Conservation (phyloP, 208 protist genomes). For the Blastocrithidia nonstop region DNA sequence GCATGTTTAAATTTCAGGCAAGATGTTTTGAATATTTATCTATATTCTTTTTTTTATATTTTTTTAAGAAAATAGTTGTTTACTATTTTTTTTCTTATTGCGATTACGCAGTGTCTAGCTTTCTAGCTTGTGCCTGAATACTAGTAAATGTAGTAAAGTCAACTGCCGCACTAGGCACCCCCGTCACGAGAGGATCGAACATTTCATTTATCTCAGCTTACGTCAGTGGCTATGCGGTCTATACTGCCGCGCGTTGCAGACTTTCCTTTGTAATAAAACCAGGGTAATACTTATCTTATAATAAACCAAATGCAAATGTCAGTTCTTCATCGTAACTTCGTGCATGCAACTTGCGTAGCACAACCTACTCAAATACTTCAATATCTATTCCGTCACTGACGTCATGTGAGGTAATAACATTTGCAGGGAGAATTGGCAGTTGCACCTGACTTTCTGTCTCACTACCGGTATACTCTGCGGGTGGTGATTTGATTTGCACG, state of each 20-base stretch:
- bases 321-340: constrained; percentile 59
- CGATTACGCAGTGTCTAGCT: constrained; percentile 16
- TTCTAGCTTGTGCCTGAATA: constrained; percentile 26
- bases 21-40: too few species aligned
- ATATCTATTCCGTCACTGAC: constrained; percentile 41
- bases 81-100: neutral
- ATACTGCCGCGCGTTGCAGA: constrained; percentile 23
- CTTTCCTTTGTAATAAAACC: constrained; percentile 79
- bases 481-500: neutral
- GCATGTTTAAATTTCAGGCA: too few species aligned
- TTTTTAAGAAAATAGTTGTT: neutral
- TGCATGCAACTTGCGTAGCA: constrained; percentile 43
- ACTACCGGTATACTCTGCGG: too few species aligned
- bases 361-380: constrained; percentile 51
- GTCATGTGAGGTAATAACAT: constrained; percentile 5
- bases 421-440: neutral
- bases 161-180: constrained; percentile 39
- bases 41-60: too few species aligned
- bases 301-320: constrained; percentile 41
- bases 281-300: constrained; percentile 58
- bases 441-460: too few species aligned
- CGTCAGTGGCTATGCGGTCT: constrained; percentile 53
- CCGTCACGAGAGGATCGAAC: constrained; percentile 73
- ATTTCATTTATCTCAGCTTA: constrained; percentile 68
- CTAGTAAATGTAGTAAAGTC: constrained; percentile 59